phyloP scores from a whole-genome alignment of 1,139 yeast species.

The Magnusiomyces clavatus region DNA sequence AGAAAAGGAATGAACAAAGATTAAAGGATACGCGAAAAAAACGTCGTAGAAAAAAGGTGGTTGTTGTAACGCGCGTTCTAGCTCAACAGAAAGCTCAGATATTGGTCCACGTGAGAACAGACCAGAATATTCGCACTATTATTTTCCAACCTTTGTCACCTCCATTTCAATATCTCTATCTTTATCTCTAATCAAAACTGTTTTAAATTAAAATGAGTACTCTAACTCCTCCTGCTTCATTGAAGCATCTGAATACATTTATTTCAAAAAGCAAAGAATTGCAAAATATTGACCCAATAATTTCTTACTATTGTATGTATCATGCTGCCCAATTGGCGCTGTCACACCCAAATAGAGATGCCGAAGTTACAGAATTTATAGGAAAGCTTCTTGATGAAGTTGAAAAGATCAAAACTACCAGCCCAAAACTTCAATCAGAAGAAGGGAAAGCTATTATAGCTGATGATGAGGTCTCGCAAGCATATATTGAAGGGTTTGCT shows the following conservation, averaged over 20 bases:
- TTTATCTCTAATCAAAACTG: no score
- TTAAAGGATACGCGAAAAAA: no score
- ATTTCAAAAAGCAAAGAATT: constrained; percentile 10
- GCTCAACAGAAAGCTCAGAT: no score
- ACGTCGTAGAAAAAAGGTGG: no score
- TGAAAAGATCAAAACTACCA: constrained; percentile 41
- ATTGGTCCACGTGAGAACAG: no score
- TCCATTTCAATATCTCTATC: no score
- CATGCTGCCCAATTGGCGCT: constrained; percentile 65
- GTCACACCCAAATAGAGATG: constrained; percentile 44
- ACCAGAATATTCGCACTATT: no score
- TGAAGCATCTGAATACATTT: not conserved
- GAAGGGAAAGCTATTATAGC: constrained; percentile 43
- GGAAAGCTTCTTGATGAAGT: constrained; percentile 54
- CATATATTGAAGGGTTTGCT: constrained; percentile 55
- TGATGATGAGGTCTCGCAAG: constrained; percentile 51
- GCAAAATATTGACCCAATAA: constrained; percentile 9
- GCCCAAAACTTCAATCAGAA: constrained; percentile 23
- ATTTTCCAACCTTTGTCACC: no score
- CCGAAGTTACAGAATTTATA: constrained; percentile 51
- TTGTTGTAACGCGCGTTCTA: no score
- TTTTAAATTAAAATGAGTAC: no score
- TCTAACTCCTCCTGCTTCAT: not conserved
- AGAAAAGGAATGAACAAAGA: no score
- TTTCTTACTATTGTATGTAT: constrained; percentile 21